Conservation (phyloP, 192 early-diverging fungal genomes). For the Backusella australiensis region DNA sequence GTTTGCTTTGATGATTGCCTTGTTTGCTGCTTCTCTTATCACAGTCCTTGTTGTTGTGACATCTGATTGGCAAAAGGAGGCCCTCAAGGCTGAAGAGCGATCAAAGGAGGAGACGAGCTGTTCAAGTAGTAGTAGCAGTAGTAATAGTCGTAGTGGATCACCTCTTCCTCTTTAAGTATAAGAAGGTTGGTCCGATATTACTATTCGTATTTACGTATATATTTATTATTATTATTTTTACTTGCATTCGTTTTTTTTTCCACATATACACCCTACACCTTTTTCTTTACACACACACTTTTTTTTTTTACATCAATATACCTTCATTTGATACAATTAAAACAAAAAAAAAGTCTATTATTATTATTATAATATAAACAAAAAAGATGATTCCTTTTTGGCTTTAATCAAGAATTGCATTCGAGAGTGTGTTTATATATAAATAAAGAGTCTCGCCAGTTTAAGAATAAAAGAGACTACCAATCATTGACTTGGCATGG, state of each 20-base stretch:
- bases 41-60: conserved; percentile 15
- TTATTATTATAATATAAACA: background rate
- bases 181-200: background rate
- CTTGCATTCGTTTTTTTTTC: background rate
- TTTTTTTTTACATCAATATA: background rate
- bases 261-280: background rate
- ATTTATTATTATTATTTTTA: background rate
- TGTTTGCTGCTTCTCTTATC: conserved; percentile 32
- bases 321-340: background rate
- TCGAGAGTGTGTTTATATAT: background rate
- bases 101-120: conserved; percentile 7
- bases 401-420: background rate
- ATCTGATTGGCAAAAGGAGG: conserved; percentile 26
- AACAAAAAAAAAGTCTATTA: background rate
- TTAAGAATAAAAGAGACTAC: conserved; percentile 14
- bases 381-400: background rate
- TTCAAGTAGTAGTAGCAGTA: background rate
- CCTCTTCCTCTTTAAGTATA: background rate
- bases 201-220: background rate
- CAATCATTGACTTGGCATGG: conserved; percentile 45
- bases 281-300: background rate
- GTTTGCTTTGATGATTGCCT: conserved; percentile 44
- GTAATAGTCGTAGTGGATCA: background rate
- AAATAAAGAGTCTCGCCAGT: background rate
- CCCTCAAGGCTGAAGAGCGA: conserved; percentile 7